A percentile compares a stretch with the other conserved stretches of the same genome.
Evolutionary conservation across 768 basidiomycete genomes (phyloP).

Genomic region (Panaeolus papilionaceus): DNA sequence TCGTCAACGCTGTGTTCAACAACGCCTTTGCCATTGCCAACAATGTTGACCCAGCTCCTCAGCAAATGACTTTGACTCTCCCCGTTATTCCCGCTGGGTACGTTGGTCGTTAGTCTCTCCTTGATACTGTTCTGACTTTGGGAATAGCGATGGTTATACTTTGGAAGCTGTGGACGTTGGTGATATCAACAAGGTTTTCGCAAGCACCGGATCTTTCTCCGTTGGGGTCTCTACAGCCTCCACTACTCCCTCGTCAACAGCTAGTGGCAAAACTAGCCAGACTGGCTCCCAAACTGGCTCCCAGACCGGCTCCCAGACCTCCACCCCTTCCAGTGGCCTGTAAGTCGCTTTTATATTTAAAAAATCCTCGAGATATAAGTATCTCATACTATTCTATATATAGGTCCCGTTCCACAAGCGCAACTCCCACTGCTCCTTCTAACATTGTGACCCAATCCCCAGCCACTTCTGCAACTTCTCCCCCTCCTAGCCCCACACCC

Average conservation of each 20-base stretch:
- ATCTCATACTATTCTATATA: conserved; percentile 5
- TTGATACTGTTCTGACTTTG: not conserved
- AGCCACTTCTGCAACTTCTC: conserved; percentile 23
- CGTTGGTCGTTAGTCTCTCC: conserved; percentile 24
- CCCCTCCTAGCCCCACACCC: conserved; percentile 29
- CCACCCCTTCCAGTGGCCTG: not conserved
- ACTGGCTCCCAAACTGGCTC: not conserved
- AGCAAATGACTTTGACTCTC: conserved; percentile 43
- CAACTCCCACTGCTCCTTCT: conserved; percentile 23
- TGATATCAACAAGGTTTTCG: conserved; percentile 52
- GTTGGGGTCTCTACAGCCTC: conserved; percentile 35
- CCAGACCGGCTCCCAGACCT: not conserved
- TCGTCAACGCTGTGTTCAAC: conserved; percentile 58
- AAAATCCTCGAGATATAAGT: conserved; percentile 1
- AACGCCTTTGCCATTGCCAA: conserved; percentile 59
- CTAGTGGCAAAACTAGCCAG: not conserved
- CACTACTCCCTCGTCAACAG: conserved; percentile 18
- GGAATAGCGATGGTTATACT: conserved; percentile 51
- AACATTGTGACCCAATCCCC: conserved; percentile 19
- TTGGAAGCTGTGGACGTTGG: conserved; percentile 51
- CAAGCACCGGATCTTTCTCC: conserved; percentile 46
- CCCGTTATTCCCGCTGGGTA: conserved; percentile 57
- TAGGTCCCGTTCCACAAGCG: conserved; percentile 20
- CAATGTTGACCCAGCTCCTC: conserved; percentile 49
- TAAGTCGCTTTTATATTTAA: not conserved